Base-by-base conservation (phyloP, 805 yeast species). In the Yarrowia osloensis region DNA sequence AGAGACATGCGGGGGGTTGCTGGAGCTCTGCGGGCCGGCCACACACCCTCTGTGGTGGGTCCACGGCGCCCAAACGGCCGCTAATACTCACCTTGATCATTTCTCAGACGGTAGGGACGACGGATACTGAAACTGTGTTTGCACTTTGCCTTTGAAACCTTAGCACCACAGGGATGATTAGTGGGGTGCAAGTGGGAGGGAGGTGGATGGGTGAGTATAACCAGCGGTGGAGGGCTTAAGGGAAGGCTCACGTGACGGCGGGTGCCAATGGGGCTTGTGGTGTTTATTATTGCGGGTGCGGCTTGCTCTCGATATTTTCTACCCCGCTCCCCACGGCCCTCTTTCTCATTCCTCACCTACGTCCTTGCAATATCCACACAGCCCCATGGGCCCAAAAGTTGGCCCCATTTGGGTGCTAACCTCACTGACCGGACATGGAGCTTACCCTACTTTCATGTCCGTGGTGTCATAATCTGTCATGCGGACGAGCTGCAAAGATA, bases 71-170 rank as follows among this genome's bases (percentile, higher is more conserved):
- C 40, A 21, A 31, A 50, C 17, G 13, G 28, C 57, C 40, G 40
- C 2, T 13, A 21, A 50, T 54, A 54, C 61, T 54, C 61, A 54
- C 61, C 44, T 54, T 54, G 44, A 57, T 57, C 65, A 57, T 57
- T 39, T 55, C 26, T 24, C 65, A 26, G 37, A 39, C 31, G 50
- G 50, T 40, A 55, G 39, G 39, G 39, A 57, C 65, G 65, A 40
- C 35, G 50, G 37, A 39, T 31, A 46, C 42, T 44, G 66, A 33
- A 33, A 61, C 40, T 61, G 40, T 31, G 44, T 54, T 54, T 54
- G 61, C 61, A 37, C 61, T 54, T 54, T 54, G 42, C 66, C 59
- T 46, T 46, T 61, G 40, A 61, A 61, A 44, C 50, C 65, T 57
- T 57, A 40, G 50, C 65, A 40, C 50, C 47, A 21, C 65, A 57